phyloP scores from a whole-genome alignment of 2,329 filamentous ascomycete genomes.

The Trichoderma guizhouense region DNA sequence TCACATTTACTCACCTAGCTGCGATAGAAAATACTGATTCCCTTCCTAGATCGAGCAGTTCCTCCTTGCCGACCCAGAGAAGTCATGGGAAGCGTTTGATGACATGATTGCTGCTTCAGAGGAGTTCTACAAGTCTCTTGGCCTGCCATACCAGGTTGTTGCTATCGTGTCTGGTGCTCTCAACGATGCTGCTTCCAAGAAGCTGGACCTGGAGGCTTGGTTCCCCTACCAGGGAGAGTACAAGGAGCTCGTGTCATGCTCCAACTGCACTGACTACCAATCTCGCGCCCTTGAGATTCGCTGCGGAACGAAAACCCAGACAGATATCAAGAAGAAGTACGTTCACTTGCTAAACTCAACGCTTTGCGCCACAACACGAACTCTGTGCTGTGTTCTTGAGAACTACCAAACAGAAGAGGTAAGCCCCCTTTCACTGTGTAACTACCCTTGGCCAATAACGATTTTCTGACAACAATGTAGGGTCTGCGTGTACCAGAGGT shows the following conservation, averaged over 20 bases:
- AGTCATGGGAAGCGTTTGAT: slow-evolving; percentile 91
- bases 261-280: slow-evolving; percentile 98
- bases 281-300: slow-evolving; percentile 89
- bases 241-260: slow-evolving; percentile 96
- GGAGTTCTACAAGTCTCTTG: slow-evolving; percentile 89
- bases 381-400: slow-evolving; percentile 90
- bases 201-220: slow-evolving; percentile 95
- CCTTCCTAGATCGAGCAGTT: slow-evolving; percentile 64
- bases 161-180: slow-evolving; percentile 94
- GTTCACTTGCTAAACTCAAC: slow-evolving; percentile 91
- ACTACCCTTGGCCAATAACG: neutral
- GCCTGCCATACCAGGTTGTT: slow-evolving; percentile 86
- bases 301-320: slow-evolving; percentile 82
- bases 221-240: slow-evolving; percentile 96
- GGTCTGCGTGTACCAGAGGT: slow-evolving; percentile 78
- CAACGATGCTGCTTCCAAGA: slow-evolving; percentile 75
- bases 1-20: neutral
- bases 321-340: slow-evolving; percentile 81
- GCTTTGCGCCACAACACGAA: slow-evolving; percentile 84
- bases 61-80: slow-evolving; percentile 76
- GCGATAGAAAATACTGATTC: slow-evolving; percentile 7
- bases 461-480: slow-evolving; percentile 34
- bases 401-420: slow-evolving; percentile 92
- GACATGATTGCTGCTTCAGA: slow-evolving; percentile 88
- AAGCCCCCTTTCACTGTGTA: slow-evolving; percentile 28